Percentiles rank a stretch among this genome's conserved stretches.
phyloP scores from a whole-genome alignment of 192 early-diverging fungal species.

The Coemansia asiatica region DNA sequence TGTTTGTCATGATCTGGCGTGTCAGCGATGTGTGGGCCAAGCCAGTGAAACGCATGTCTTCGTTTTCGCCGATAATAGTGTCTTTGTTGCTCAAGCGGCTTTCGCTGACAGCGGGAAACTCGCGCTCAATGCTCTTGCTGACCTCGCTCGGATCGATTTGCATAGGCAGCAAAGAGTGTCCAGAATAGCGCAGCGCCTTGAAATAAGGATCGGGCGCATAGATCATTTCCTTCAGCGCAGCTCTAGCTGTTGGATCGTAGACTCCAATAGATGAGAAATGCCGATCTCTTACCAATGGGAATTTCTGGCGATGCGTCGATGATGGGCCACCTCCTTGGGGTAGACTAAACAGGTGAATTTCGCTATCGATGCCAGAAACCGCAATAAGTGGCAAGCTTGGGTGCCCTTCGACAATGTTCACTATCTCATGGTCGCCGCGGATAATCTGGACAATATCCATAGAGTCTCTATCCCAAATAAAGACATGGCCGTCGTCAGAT shows the following conservation, averaged over 20 bases:
- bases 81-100: constrained; percentile 10
- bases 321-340: constrained; percentile 39
- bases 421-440: constrained; percentile 63
- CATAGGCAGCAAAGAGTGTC: constrained; percentile 9
- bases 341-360: constrained; percentile 68
- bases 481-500: constrained; percentile 72
- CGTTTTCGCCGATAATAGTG: constrained; percentile 20
- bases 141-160: constrained; percentile 6
- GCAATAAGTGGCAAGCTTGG: constrained; percentile 60
- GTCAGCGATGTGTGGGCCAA: constrained; percentile 28
- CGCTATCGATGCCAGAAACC: constrained; percentile 75
- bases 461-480: constrained; percentile 66
- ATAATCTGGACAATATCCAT: constrained; percentile 63
- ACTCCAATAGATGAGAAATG: constrained; percentile 20
- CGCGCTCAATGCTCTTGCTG: constrained; percentile 3
- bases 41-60: constrained; percentile 24
- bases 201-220: constrained; percentile 36
- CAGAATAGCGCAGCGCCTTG: constrained; percentile 18
- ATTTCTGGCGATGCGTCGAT: constrained; percentile 28
- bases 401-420: constrained; percentile 62
- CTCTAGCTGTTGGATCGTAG: background rate
- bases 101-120: constrained; percentile 25
- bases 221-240: constrained; percentile 13
- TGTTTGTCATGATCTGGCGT: constrained; percentile 23
- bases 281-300: constrained; percentile 21